A percentile compares a stretch with the other conserved stretches of the same genome.
Conservation (phyloP, 2,329 filamentous ascomycete species). For the Bipolaris zeicola region DNA sequence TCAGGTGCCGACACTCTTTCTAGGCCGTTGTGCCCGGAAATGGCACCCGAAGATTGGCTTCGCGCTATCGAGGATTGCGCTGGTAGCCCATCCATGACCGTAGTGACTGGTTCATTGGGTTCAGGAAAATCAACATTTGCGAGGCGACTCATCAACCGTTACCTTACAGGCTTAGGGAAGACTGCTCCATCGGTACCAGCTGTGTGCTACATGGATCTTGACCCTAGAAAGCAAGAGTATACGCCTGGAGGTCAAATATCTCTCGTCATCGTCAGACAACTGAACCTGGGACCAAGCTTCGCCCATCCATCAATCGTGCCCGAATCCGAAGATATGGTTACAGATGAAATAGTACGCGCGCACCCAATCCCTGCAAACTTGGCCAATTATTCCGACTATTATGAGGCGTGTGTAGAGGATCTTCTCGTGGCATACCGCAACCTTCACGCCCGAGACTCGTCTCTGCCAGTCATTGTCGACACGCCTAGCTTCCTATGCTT, state of each 20-base stretch:
- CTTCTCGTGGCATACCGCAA: slow-evolving; percentile 65
- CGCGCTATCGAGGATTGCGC: slow-evolving; percentile 47
- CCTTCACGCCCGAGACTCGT: slow-evolving; percentile 48
- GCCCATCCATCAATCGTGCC: slow-evolving; percentile 57
- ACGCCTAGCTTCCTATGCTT: slow-evolving; percentile 76
- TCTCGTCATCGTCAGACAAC: slow-evolving; percentile 64
- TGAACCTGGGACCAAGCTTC: slow-evolving; percentile 71
- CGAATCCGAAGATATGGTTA: slow-evolving; percentile 26
- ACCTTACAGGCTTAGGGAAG: slow-evolving; percentile 60
- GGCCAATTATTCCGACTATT: slow-evolving; percentile 69
- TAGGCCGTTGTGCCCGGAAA: slow-evolving; percentile 45
- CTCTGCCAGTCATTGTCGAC: slow-evolving; percentile 70
- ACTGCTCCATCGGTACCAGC: slow-evolving; percentile 34
- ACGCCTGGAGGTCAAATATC: slow-evolving; percentile 72
- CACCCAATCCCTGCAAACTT: slow-evolving; percentile 72
- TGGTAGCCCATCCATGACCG: slow-evolving; percentile 50
- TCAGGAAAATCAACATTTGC: slow-evolving; percentile 79
- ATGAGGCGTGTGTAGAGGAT: slow-evolving; percentile 67
- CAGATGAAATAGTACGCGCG: slow-evolving; percentile 59
- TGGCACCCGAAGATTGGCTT: slow-evolving; percentile 66
- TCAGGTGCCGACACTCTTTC: slow-evolving; percentile 34
- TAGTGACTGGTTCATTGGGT: slow-evolving; percentile 73
- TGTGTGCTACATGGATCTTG: slow-evolving; percentile 72
- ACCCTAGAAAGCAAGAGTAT: slow-evolving; percentile 79
- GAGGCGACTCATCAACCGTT: slow-evolving; percentile 67